Base-by-base conservation (phyloP, 352 stramenopile species). In the Phytopythium kandeliae region DNA sequence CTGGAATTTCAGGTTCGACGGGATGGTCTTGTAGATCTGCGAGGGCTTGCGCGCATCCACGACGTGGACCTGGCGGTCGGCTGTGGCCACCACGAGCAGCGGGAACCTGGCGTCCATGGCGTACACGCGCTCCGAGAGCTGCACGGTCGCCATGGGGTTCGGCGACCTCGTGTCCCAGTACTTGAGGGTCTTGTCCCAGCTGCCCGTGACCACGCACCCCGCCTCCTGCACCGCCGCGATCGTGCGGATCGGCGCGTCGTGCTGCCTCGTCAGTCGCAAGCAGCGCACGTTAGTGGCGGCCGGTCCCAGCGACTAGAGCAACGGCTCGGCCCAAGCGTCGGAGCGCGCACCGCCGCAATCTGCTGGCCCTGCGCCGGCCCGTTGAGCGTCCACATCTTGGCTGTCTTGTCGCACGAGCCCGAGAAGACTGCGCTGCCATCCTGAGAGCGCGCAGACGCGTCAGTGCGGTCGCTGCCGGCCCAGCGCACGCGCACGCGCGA, bases 81-180 rank as follows among this genome's bases (percentile, higher is more conserved):
- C 95, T 8, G 89, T 98, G 16, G 81, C 94, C 17, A 99, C 95
- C 5, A 98, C 93, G 24, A 98, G 78, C 48, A 98, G 69, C 62
- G 87, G 92, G 48, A 92, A 83, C 52, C 88, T 86, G 9, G 89
- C 89, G 63, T 99, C 96, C 78, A 99, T 91, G 57, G 83, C 87
- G 69, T 98, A 98, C 31, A 83, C 84, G 54, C 92, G 81, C 62
- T 98, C 92, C 22, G 92, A 96, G 8, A 99, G 75, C 56, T 96
- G 83, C 44, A 98, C 69, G 2, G 70, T 78, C 17, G 78, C 86
- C 51, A 92, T 95, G 16, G 95, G 82, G 43, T 82, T 96, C 7
- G 89, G 86, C 58, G 77, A 85, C 36, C 95, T 71, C 33, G 81
- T 94, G 66, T 99, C 96, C 96, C 96, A 99, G 68, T 98, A 98